Evolutionary conservation across 345 rosid genomes (phyloP).

Genomic region (Hibiscus mutabilis): DNA sequence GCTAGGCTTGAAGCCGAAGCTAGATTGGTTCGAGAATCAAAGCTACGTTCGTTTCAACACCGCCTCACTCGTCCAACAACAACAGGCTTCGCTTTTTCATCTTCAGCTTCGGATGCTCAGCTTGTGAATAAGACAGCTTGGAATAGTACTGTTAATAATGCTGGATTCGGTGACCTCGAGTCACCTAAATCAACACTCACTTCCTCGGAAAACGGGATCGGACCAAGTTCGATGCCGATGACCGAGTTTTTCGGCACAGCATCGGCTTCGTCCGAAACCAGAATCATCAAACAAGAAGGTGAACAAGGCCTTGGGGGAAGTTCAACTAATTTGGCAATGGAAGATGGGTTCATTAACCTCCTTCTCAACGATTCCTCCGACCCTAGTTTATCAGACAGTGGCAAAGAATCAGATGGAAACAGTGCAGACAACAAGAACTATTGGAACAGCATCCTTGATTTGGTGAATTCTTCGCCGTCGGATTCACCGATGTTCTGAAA

Average conservation of each 20-base stretch:
- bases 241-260: conserved; percentile 43
- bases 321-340: conserved; percentile 32
- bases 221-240: conserved; percentile 23
- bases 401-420: conserved; percentile 33
- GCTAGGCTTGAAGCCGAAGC: conserved; percentile 93
- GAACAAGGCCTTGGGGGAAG: conserved; percentile 25
- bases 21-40: conserved; percentile 71
- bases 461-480: conserved; percentile 84
- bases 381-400: conserved; percentile 38
- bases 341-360: conserved; percentile 74
- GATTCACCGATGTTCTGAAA: conserved; percentile 49
- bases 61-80: conserved; percentile 10
- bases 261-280: conserved; percentile 38
- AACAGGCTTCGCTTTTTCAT: conserved; percentile 13
- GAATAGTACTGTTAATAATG: not conserved
- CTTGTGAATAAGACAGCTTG: conserved; percentile 18
- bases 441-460: conserved; percentile 88
- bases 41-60: conserved; percentile 43
- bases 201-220: conserved; percentile 38
- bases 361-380: conserved; percentile 47
- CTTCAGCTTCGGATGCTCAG: conserved; percentile 23
- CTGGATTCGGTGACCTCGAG: conserved; percentile 32
- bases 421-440: conserved; percentile 56
- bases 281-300: conserved; percentile 45
- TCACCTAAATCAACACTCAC: conserved; percentile 84